Percentiles rank a stretch among this genome's conserved stretches.
These are phyloP conservation scores for Ochromonas danica DNA, from an alignment of 108 stramenopile genomes.

Conservation along the genomic window DNA sequence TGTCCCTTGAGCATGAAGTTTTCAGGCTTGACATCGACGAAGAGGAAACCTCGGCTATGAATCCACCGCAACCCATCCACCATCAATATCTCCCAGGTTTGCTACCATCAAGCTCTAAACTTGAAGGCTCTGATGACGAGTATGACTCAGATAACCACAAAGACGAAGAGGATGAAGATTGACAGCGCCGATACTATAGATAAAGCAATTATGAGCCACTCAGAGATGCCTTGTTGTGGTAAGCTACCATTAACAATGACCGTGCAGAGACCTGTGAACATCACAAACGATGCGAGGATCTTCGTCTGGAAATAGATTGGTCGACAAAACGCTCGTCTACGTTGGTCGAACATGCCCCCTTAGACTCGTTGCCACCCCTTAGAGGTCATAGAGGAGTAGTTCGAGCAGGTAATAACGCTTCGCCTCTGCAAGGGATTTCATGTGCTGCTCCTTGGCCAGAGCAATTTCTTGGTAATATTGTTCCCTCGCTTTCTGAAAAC, in stretches of 20 bases:
- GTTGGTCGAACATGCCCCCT: constrained; percentile 24
- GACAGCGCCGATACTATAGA: neutral
- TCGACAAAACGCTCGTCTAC: neutral
- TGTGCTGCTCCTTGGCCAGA: neutral
- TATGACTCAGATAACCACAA: no score
- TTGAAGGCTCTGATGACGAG: neutral
- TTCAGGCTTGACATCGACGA: constrained; percentile 31
- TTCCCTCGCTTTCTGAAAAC: no score
- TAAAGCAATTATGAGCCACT: neutral
- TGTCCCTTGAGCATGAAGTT: constrained; percentile 35
- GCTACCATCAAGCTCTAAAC: neutral
- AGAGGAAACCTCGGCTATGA: constrained; percentile 12
- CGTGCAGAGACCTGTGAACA: constrained; percentile 14
- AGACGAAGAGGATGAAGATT: no score
- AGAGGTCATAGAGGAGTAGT: neutral
- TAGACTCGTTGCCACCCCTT: neutral
- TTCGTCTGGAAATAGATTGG: constrained; percentile 19
- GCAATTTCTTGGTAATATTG: no score
- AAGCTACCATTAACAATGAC: constrained; percentile 22
- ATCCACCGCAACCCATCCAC: constrained; percentile 11
- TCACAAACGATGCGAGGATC: neutral
- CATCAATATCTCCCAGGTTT: no score
- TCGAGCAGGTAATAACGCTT: neutral
- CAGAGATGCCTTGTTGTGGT: neutral
- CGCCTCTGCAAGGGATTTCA: neutral